Evolutionary conservation across 1,284 basidiomycete species (phyloP).

Genomic region (Moesziomyces sp.): DNA sequence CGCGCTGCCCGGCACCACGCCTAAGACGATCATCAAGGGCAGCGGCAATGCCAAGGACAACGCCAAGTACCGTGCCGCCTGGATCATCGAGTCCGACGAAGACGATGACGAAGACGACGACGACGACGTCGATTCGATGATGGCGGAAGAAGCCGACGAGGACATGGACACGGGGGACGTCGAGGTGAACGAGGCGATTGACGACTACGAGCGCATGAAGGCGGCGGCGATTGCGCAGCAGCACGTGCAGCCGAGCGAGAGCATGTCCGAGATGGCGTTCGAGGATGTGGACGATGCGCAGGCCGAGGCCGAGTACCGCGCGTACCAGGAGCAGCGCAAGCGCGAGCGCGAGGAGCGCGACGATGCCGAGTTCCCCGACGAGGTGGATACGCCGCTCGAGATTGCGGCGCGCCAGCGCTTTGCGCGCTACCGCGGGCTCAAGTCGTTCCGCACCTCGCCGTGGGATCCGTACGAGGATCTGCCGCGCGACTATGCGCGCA

Average conservation of each 20-base stretch:
- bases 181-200: constrained; percentile 75
- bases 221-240: constrained; percentile 71
- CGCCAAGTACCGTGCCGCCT: constrained; percentile 61
- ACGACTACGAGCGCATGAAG: constrained; percentile 89
- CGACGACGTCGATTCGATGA: constrained; percentile 78
- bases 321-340: constrained; percentile 80
- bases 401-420: constrained; percentile 87
- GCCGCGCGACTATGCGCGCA: constrained; percentile 89
- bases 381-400: constrained; percentile 94
- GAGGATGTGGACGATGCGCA: constrained; percentile 71
- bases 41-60: constrained; percentile 67
- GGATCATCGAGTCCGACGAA: constrained; percentile 64
- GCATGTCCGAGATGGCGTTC: constrained; percentile 27
- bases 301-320: constrained; percentile 73
- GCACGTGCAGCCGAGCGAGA: constrained; percentile 19
- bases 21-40: constrained; percentile 58
- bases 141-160: constrained; percentile 73
- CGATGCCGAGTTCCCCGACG: constrained; percentile 90
- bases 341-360: constrained; percentile 81
- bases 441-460: constrained; percentile 90
- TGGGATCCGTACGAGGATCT: constrained; percentile 99
- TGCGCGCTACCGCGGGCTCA: constrained; percentile 89
- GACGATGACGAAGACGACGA: constrained; percentile 72
- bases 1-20: constrained; percentile 68
- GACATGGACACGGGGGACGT: constrained; percentile 74